Base-by-base conservation (phyloP, 2,329 filamentous ascomycete genomes). In the Chrysoporthe austroafricana region DNA sequence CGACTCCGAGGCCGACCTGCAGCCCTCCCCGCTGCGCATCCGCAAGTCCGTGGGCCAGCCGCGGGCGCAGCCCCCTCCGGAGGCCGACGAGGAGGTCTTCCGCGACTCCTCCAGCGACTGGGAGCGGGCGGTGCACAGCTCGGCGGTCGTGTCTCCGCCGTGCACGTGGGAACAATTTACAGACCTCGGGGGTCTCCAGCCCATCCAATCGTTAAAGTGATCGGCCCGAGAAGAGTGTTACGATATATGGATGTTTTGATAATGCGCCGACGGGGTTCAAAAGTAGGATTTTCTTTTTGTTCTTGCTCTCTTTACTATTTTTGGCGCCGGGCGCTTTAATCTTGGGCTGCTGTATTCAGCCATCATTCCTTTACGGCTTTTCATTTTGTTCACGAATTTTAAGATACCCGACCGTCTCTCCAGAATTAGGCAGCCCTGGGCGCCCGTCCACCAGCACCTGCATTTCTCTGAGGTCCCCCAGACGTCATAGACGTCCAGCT, bases 141-240 rank as follows among this genome's bases (percentile, higher is more conserved):
- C 56, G 8, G 36, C 21, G 48, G 65, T 67, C 9, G 66, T 66
- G 16, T 64, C 62, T 14, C 62, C 63, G 14, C 69, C 69, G 5
- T 67, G 65, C 42, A 63, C 56, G 9, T 70, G 69, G 69, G 69
- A 70, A 11, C 69, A 70, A 26, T 70, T 64, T 50, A 36, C 69
- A 3, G 69, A 70, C 21, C 18, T 70, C n/a, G 69, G 69, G 18
- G 69, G 69, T 21, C 46, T 70, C 18, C 63, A 69, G 44, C 60
- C 67, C 36, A 50, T 65, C 32, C 50, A 59, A 8, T 1, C 44
- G 32, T 36, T 64, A 14, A 48, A 26, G 18, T 58, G 34, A 50
- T 44, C 16, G 52, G 21, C 16, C 13, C 9, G 21, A 13, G 39
- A 18, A 44, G 21, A 39, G 36, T 39, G 6, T 39, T 39, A 39